A percentile compares a stretch with the other conserved stretches of the same genome.
phyloP scores from a whole-genome alignment of 2,329 filamentous ascomycete species.

The Fusarium verticillioides region DNA sequence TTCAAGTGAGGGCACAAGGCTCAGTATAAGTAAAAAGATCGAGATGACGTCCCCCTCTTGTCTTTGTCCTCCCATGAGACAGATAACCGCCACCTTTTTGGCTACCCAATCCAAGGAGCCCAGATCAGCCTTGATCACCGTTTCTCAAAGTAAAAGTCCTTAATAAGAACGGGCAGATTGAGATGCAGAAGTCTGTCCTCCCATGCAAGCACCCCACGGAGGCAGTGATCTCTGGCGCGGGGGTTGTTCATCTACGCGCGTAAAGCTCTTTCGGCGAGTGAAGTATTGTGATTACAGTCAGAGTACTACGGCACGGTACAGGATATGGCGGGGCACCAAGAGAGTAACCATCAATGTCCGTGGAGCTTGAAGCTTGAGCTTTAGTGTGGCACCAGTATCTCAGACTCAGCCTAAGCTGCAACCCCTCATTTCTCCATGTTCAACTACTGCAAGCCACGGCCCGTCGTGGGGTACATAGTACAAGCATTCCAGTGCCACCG shows the following conservation, averaged over 20 bases:
- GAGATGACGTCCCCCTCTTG: slow-evolving; percentile 32
- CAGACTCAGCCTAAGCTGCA: slow-evolving; percentile 16
- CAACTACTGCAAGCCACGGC: slow-evolving; percentile 44
- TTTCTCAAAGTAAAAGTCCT: slow-evolving; percentile 32
- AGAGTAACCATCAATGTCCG: slow-evolving; percentile 18
- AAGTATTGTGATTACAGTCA: neutral
- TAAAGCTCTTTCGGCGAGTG: neutral
- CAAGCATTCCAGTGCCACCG: slow-evolving; percentile 6
- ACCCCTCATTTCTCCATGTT: slow-evolving; percentile 45
- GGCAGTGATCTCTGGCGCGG: slow-evolving; percentile 16
- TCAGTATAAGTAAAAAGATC: slow-evolving; percentile 31
- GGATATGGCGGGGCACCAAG: slow-evolving; percentile 15
- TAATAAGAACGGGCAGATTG: slow-evolving; percentile 27
- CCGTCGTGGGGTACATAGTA: slow-evolving; percentile 27
- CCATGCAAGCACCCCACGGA: slow-evolving; percentile 30
- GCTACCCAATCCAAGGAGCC: slow-evolving; percentile 26
- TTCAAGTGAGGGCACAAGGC: slow-evolving; percentile 12
- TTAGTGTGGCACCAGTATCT: slow-evolving; percentile 7
- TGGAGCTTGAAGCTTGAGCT: slow-evolving; percentile 1
- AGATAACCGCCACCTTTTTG: slow-evolving; percentile 32
- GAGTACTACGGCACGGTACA: slow-evolving; percentile 2
- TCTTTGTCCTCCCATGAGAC: slow-evolving; percentile 24
- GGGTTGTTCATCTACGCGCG: slow-evolving; percentile 10
- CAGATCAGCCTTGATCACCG: slow-evolving; percentile 25
- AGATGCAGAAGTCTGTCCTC: slow-evolving; percentile 15